Conservation (phyloP, 768 basidiomycete genomes). For the Mycena amicta region DNA sequence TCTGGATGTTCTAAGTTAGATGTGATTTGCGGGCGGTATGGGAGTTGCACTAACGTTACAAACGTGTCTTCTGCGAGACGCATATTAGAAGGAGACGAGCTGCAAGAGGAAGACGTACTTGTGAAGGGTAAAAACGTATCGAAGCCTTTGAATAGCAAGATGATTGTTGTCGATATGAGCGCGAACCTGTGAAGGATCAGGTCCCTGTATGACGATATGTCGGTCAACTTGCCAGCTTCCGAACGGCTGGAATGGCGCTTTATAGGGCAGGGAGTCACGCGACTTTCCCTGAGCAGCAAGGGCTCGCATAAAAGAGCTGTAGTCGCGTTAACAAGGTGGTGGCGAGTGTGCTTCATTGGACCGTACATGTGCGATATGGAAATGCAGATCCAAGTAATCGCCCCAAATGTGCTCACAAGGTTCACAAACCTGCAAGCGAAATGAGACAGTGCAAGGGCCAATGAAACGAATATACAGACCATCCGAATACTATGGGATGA, state of each 20-base stretch:
- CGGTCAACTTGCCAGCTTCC: constrained; percentile 41
- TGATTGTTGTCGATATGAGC: constrained; percentile 50
- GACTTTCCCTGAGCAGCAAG: constrained; percentile 43
- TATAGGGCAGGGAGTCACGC: constrained; percentile 47
- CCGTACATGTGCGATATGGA: constrained; percentile 59
- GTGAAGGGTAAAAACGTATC: constrained; percentile 54
- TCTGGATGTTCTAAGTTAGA: not conserved
- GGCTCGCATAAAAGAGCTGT: constrained; percentile 48
- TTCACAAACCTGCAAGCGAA: constrained; percentile 43
- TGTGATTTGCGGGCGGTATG: not conserved
- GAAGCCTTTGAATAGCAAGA: constrained; percentile 62
- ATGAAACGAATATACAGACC: not conserved
- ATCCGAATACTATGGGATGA: constrained; percentile 46
- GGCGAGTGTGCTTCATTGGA: not conserved
- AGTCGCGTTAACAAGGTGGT: not conserved
- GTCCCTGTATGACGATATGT: not conserved
- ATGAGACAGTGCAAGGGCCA: not conserved
- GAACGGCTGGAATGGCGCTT: constrained; percentile 66
- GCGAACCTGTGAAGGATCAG: constrained; percentile 41
- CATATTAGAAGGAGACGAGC: no score
- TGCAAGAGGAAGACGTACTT: no score
- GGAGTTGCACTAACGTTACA: constrained; percentile 53
- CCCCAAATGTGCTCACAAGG: constrained; percentile 50
- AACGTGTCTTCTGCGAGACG: constrained; percentile 63
- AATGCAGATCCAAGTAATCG: constrained; percentile 55